phyloP scores from a whole-genome alignment of 495 filamentous ascomycete species.

The Penicillium malachiteum region DNA sequence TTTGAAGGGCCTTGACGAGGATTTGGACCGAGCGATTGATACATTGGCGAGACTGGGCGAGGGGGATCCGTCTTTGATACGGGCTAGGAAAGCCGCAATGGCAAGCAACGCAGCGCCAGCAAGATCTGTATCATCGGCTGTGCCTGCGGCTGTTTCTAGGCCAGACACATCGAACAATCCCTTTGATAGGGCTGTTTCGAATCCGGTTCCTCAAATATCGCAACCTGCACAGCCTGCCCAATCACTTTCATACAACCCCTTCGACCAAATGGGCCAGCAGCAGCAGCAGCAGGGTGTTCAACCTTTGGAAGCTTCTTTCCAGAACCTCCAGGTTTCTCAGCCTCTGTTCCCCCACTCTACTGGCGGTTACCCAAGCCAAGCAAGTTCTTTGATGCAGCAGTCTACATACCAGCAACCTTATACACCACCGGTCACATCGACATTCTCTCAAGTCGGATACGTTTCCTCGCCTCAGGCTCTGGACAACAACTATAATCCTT shows the following conservation, averaged over 20 bases:
- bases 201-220: constrained; percentile 28
- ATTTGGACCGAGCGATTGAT: constrained; percentile 81
- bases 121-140: constrained; percentile 6
- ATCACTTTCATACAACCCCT: constrained; percentile 59
- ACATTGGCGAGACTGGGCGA: constrained; percentile 79
- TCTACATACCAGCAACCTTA: constrained; percentile 54
- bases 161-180: constrained; percentile 45
- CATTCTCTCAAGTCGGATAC: constrained; percentile 50
- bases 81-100: constrained; percentile 36
- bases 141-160: neutral
- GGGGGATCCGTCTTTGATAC: constrained; percentile 44
- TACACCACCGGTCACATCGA: constrained; percentile 59
- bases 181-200: constrained; percentile 47
- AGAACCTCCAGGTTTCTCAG: constrained; percentile 67
- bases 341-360: constrained; percentile 82
- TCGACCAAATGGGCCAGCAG: constrained; percentile 50
- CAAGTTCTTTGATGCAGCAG: constrained; percentile 43
- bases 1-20: constrained; percentile 75
- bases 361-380: constrained; percentile 65
- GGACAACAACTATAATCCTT: constrained; percentile 61
- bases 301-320: constrained; percentile 66
- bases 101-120: constrained; percentile 22
- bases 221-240: constrained; percentile 6
- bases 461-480: constrained; percentile 42
- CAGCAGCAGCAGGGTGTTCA: constrained; percentile 49